Base-by-base conservation (phyloP, 2,329 filamentous ascomycete genomes). In the Colletotrichum acutatum region DNA sequence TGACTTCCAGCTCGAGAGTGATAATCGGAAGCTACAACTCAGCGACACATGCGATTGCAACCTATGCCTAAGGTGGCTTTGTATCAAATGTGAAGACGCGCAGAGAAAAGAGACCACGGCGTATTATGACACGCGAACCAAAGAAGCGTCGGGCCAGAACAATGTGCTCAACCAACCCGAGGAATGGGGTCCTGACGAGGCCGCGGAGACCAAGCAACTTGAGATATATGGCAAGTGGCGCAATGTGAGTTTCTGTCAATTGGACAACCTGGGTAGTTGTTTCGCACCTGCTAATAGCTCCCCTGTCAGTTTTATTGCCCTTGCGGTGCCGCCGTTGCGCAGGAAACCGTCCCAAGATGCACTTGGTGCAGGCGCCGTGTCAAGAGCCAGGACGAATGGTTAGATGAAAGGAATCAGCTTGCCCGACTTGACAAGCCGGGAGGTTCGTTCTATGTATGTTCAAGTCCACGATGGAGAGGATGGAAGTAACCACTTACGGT, bases 291-390 rank as follows among this genome's bases (percentile, higher is more conserved):
- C 42, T 49, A 22, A 49, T 5, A 22, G 8, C 4, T 49, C 8
- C 22, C 4, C 42, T 9, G 7, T 7, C 34, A 72, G 74, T 72
- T 75, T 6, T 75, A 60, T 64, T 75, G 74, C 32, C 32, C 19
- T 19, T 74, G 74, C 26, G 68, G 72, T 30, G 64, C 56, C 0
- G 52, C 28, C 1, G 65, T 75, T 11, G 32, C 64, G n/a, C 24
- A 70, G 0, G 72, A 74, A 2, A 67, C 28, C 2, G 28, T 46
- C 16, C 58, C 58, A 5, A 37, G 74, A 32, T 75, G 74, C 52
- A 67, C 65, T 11, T 75, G 72, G 68, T 75, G 74, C 42, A 70
- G 65, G 24, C 63, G 72, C 12, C 68, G 71, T 16, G 72, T 74
- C 49, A 54, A 61, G 19, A 61, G 65, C 32, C 65, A 74, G 34